These are phyloP conservation scores for Aureobasidium zeae DNA, from an alignment of 2,329 filamentous ascomycete species.

Conservation along the genomic window DNA sequence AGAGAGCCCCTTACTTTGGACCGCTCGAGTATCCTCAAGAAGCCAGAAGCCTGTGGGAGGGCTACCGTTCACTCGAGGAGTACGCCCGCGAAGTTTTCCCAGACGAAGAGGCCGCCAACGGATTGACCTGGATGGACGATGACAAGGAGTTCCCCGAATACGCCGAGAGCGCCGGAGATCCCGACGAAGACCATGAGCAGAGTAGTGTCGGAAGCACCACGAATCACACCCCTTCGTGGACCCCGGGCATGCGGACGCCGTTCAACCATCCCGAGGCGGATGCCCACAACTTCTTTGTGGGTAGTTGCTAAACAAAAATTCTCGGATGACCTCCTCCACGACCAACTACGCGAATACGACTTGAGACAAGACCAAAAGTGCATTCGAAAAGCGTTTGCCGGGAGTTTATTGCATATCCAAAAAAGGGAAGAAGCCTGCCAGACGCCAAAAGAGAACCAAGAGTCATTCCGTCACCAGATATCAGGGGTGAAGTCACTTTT, in stretches of 20 bases:
- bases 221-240: conserved; percentile 15
- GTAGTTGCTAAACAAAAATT: conserved; percentile 14
- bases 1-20: conserved; percentile 53
- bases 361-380: conserved; percentile 1
- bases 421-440: no score
- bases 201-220: conserved; percentile 11
- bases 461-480: no score
- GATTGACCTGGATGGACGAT: conserved; percentile 79
- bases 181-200: conserved; percentile 16
- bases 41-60: conserved; percentile 80
- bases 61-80: conserved; percentile 80
- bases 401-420: neutral
- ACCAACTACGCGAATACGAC: neutral
- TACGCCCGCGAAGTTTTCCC: conserved; percentile 92
- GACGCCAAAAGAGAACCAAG: no score
- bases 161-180: conserved; percentile 18
- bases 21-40: conserved; percentile 57
- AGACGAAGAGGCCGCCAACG: conserved; percentile 88
- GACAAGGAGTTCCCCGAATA: conserved; percentile 19
- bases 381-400: conserved; percentile 5
- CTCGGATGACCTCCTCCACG: neutral
- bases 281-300: conserved; percentile 18
- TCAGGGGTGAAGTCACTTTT: no score
- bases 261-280: conserved; percentile 17
- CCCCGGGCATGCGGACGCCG: conserved; percentile 17